phyloP scores from a whole-genome alignment of 2,329 filamentous ascomycete species.

The Fusarium mexicanum region DNA sequence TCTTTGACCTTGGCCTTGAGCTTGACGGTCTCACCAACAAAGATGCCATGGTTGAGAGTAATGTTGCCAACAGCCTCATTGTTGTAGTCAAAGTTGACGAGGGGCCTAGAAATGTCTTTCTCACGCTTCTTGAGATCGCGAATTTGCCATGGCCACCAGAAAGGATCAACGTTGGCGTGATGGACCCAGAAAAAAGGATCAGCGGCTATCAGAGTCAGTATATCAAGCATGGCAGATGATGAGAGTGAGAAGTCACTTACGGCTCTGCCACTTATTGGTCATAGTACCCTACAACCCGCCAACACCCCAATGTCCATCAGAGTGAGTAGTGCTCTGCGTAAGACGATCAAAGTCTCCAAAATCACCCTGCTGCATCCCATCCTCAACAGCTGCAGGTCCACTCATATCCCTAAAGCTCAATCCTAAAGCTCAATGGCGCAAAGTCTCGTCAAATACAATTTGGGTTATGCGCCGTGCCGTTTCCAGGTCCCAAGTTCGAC shows the following conservation, averaged over 20 bases:
- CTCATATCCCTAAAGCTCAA: no score
- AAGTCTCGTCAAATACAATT: constrained; percentile 25
- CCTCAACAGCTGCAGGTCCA: constrained; percentile 17
- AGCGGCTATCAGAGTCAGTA: constrained; percentile 1
- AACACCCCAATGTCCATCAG: constrained; percentile 39
- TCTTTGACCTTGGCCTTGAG: constrained; percentile 16
- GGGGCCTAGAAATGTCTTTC: constrained; percentile 21
- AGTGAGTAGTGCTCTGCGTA: constrained; percentile 41
- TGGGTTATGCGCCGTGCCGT: constrained; percentile 7
- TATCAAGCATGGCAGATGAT: accelerated
- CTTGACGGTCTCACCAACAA: constrained; percentile 8
- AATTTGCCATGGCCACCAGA: constrained; percentile 39
- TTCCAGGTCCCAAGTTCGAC: constrained; percentile 16
- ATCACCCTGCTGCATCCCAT: constrained; percentile 37
- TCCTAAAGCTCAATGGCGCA: constrained; percentile 16
- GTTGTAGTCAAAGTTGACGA: constrained; percentile 22
- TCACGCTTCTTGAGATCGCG: constrained; percentile 12
- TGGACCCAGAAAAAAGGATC: constrained; percentile 46
- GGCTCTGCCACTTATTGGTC: constrained; percentile 29
- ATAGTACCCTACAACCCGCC: constrained; percentile 45
- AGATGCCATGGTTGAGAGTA: neutral
- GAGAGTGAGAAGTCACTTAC: neutral
- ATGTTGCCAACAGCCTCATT: constrained; percentile 14
- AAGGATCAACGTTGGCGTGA: constrained; percentile 44
- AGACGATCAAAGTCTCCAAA: constrained; percentile 28